These are phyloP conservation scores for Chondrus crispus DNA, from an alignment of 23 red algal genomes.

Conservation along the genomic window DNA sequence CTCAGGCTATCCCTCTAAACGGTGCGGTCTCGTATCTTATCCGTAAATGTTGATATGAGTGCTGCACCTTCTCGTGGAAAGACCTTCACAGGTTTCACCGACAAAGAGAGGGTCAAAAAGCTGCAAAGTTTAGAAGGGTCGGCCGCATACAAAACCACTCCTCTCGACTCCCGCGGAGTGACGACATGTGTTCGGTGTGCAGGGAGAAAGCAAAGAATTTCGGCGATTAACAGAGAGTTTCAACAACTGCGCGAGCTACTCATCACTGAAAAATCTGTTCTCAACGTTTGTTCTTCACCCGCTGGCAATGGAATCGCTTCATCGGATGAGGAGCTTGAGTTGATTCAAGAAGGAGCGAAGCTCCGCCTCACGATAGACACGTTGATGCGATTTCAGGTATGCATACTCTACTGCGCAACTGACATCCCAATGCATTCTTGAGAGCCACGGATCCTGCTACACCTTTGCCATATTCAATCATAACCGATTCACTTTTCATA, in stretches of 20 bases:
- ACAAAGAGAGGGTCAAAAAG: conserved; percentile 6
- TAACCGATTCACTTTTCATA: conserved; percentile 8
- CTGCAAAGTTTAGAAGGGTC: conserved; percentile 38
- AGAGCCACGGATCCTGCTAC: neutral
- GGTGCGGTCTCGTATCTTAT: too few species aligned
- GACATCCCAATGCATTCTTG: neutral
- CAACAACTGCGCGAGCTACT: conserved; percentile 9
- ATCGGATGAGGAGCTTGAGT: neutral
- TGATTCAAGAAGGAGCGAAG: conserved; percentile 50
- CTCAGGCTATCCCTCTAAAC: too few species aligned
- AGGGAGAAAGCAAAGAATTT: neutral
- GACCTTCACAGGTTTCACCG: conserved; percentile 40
- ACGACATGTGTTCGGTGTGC: neutral
- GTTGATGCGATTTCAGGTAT: conserved; percentile 53
- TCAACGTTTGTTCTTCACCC: conserved; percentile 6
- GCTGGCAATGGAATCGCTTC: neutral
- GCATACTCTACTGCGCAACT: neutral
- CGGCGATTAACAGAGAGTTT: conserved; percentile 22
- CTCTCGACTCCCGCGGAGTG: neutral
- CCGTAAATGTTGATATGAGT: too few species aligned
- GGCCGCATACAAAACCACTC: neutral
- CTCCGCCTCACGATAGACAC: conserved; percentile 38
- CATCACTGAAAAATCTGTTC: conserved; percentile 9
- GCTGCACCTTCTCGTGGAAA: conserved; percentile 23
- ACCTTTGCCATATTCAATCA: neutral